These are phyloP conservation scores for Metarhizium robertsii DNA, from an alignment of 2,329 filamentous ascomycete genomes.

Conservation along the genomic window DNA sequence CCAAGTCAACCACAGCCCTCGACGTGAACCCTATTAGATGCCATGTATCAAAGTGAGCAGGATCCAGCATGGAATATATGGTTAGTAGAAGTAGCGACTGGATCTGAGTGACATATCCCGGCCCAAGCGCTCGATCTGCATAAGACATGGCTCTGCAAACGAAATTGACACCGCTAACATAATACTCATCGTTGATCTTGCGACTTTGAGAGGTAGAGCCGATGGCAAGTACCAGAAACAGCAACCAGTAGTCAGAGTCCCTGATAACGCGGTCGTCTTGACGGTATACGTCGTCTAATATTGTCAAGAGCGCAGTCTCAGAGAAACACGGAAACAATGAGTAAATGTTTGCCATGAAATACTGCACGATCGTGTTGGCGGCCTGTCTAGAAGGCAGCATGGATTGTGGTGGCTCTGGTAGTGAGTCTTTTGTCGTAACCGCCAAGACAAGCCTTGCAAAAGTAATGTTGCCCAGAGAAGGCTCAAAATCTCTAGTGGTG, in stretches of 20 bases:
- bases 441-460: slow-evolving; percentile 83
- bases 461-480: slow-evolving; percentile 79
- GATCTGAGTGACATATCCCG: slow-evolving; percentile 76
- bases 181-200: slow-evolving; percentile 55
- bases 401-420: slow-evolving; percentile 53
- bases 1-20: slow-evolving; percentile 78
- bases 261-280: slow-evolving; percentile 52
- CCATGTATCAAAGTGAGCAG: slow-evolving; percentile 88
- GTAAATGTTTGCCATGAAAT: slow-evolving; percentile 79
- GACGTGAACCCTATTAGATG: slow-evolving; percentile 86
- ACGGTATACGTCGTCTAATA: slow-evolving; percentile 75
- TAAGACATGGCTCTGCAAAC: slow-evolving; percentile 60
- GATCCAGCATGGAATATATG: slow-evolving; percentile 83
- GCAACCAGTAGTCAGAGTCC: slow-evolving; percentile 71
- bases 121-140: slow-evolving; percentile 74
- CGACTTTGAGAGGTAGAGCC: slow-evolving; percentile 66
- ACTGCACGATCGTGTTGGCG: slow-evolving; percentile 62
- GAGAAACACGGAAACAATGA: slow-evolving; percentile 74
- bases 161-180: slow-evolving; percentile 45
- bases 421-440: slow-evolving; percentile 64
- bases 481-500: slow-evolving; percentile 87
- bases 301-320: slow-evolving; percentile 67
- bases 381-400: slow-evolving; percentile 63
- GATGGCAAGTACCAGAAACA: slow-evolving; percentile 85
- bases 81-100: slow-evolving; percentile 80